A percentile compares a stretch with the other conserved stretches of the same genome.
Evolutionary conservation across 2,329 filamentous ascomycete species (phyloP).

Genomic region (Phoma sp.): DNA sequence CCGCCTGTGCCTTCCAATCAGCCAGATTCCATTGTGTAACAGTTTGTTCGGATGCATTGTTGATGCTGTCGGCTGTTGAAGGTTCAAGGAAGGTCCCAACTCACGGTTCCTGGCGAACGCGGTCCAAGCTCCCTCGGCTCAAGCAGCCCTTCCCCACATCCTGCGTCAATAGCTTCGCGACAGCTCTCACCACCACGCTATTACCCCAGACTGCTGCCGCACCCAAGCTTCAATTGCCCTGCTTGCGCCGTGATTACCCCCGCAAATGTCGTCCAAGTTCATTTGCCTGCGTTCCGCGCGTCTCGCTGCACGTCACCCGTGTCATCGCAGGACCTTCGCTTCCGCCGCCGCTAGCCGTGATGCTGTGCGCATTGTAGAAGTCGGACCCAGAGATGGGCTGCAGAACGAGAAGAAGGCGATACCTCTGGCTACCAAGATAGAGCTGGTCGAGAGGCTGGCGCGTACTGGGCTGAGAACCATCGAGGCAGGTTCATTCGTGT

Average conservation of each 20-base stretch:
- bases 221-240: constrained; percentile 10
- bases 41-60: constrained; percentile 5
- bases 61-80: constrained; percentile 17
- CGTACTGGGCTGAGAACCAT: constrained; percentile 75
- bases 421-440: constrained; percentile 75
- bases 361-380: constrained; percentile 74
- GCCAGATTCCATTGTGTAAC: constrained; percentile 19
- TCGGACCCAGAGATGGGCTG: constrained; percentile 84
- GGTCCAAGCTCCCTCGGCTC: constrained; percentile 21
- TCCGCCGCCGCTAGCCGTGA: constrained; percentile 48
- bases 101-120: neutral
- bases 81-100: constrained; percentile 9
- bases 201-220: constrained; percentile 12
- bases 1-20: constrained; percentile 11
- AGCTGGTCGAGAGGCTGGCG: constrained; percentile 74
- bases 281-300: constrained; percentile 42
- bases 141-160: constrained; percentile 16
- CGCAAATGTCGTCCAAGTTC: constrained; percentile 42
- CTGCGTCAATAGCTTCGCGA: neutral
- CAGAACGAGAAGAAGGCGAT: constrained; percentile 83
- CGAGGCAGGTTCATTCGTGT: constrained; percentile 83
- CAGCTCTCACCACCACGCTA: constrained; percentile 17
- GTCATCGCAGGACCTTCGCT: constrained; percentile 38
- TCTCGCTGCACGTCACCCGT: constrained; percentile 46
- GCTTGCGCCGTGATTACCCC: constrained; percentile 8